Base-by-base conservation (phyloP, 108 stramenopile genomes). In the Skeletonema potamos region DNA sequence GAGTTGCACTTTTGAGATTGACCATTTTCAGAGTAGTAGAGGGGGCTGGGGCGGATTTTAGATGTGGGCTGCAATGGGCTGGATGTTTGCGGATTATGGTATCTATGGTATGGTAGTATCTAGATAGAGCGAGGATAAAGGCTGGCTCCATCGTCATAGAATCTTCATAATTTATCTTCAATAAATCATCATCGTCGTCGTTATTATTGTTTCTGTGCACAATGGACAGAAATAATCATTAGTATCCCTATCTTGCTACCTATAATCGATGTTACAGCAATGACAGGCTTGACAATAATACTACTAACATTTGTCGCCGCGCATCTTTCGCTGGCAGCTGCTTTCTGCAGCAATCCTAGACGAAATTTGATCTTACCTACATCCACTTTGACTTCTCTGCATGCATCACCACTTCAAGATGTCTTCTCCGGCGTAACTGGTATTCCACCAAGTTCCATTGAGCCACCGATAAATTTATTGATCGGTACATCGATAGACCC, bases 401-500 rank as follows among this genome's bases (percentile, higher is more conserved):
- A 51, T 22, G 48, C 48, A 51, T 79, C 77, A 0, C 73, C 77
- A 41, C 27, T 81, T 1, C 76, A 62, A 30, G 70, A 72, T 59
- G 24, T 77, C 37, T 48, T 67, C 20, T 72, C 72, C 1, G 71
- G 79, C 54, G 62, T 80, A 10, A 80, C 79, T 12, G 73, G 73
- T 20, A 20, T 62, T 9, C 65, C 76, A 36, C 80, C 80, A 15
- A 65, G 75, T 8, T 61, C 64, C 12, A 55, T 82, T 30, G 27
- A 57, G n/a, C 73, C 73, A 9, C 81, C 81, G 26, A 15, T 13
- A 27, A 71, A 73, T 28, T 29, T 82, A 15, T 61, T 82, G 39
- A 37, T 36, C 0, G 81, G 81, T 10, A 82, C 81, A 29, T 75
- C 67, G 2, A 77, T 82, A 22, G 81, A 82, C n/a, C 81, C 81